Evolutionary conservation across 345 rosid genomes (phyloP), one percentile per base, ranked within the genome.

Genomic region (Aethionema arabicum): DNA sequence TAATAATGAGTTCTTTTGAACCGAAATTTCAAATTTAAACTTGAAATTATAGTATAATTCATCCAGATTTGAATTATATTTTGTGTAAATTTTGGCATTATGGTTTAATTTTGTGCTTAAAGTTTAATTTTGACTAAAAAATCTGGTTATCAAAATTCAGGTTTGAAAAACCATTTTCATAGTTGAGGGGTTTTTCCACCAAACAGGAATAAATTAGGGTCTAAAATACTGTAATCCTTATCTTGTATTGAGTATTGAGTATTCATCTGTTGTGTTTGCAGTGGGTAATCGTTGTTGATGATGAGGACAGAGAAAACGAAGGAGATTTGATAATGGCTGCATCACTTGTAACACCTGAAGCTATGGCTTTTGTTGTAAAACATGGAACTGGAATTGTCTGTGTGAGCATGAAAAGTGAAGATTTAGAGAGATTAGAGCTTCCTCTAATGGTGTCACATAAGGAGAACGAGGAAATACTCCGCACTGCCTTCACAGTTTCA

Each of bases 271-370:
- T 32, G 15, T 9, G 2, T 6, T 42, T 67, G 70, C 74, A 85
- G 96, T 8, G 83, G 56, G 96, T 92, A 11, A 69, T 92, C 45
- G 98, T 89, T 68, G 97, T 89, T 9, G 98, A 89, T 68, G 97
- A 92, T 56, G 98, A 89, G 58, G 97, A 89, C 38, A 82, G 97
- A 70, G 97, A 92, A 77, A 89, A 87, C 44, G 98, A 92, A 69
- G 97, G 98, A 38, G 95, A 92, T 76, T 73, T 92, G 47, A 87
- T 92, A 33, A 84, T 92, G 97, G 97, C 93, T 9, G 97, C 90
- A 6, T 67, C 83, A 0, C 50, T 82, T 74, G 86, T 73, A 58
- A 92, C 90, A 21, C 95, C 95, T 52, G 87, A 89, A 78, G 85
- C 93, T 43, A 84, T 85, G 97, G 91, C 95, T 41, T 87, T 89